Conservation (phyloP, 306 rosid species). For the Cucurbita ficifolia region DNA sequence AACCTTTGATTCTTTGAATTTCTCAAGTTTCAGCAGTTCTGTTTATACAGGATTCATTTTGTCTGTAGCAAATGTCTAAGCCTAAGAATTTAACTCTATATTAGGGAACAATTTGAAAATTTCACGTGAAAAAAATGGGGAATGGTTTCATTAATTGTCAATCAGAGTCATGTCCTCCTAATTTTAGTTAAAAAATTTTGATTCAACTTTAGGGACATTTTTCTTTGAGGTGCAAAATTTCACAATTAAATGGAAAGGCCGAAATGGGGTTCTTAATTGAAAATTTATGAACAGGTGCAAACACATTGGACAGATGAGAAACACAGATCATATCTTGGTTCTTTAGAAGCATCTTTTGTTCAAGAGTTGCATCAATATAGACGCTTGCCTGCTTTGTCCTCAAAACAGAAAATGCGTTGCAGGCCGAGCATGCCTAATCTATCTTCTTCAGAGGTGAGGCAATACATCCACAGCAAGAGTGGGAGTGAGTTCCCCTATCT, state of each 20-base stretch:
- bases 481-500: background rate
- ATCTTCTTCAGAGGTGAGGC: constrained; percentile 45
- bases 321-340: constrained; percentile 53
- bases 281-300: constrained; percentile 25
- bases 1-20: background rate
- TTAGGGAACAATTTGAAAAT: background rate
- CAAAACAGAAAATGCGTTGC: constrained; percentile 14
- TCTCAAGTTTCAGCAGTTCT: background rate
- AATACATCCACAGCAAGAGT: background rate
- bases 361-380: constrained; percentile 37
- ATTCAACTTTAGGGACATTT: background rate
- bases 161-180: background rate
- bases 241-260: background rate
- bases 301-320: constrained; percentile 71
- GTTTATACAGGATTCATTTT: background rate
- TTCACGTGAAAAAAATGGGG: background rate
- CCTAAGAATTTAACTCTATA: background rate
- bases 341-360: constrained; percentile 74
- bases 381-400: constrained; percentile 15
- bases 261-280: background rate
- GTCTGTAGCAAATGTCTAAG: background rate
- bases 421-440: constrained; percentile 20
- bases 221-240: background rate
- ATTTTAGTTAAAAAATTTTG: background rate
- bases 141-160: background rate